These are phyloP conservation scores for Anethum foeniculum DNA, from an alignment of 140 eudicot genomes.

Conservation along the genomic window DNA sequence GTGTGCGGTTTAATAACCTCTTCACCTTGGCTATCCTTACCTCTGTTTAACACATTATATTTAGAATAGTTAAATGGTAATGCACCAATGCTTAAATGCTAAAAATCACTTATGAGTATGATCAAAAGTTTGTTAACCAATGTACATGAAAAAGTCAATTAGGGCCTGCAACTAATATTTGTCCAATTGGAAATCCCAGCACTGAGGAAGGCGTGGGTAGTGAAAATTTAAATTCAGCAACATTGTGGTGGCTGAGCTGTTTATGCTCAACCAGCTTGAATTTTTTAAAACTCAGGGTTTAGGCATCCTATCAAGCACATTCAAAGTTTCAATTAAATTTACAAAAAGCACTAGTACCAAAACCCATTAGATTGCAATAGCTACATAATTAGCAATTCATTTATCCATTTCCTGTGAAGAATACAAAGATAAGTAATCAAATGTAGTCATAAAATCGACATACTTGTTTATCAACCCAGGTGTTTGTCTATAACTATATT, in stretches of 20 bases:
- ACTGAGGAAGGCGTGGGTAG: constrained; percentile 53
- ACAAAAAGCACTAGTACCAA: not conserved
- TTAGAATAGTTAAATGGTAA: constrained; percentile 4
- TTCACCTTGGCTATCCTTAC: constrained; percentile 90
- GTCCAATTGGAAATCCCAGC: constrained; percentile 59
- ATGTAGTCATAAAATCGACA: not conserved
- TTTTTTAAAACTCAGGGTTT: constrained; percentile 39
- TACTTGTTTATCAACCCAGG: not conserved
- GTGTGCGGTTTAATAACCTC: constrained; percentile 87
- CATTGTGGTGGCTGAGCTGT: constrained; percentile 59
- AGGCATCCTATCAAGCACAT: constrained; percentile 30
- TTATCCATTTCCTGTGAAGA: not conserved
- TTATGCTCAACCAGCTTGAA: constrained; percentile 47
- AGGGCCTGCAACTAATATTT: constrained; percentile 50
- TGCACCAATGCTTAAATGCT: not conserved
- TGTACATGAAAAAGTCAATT: not conserved
- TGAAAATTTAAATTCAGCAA: constrained; percentile 49
- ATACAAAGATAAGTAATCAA: not conserved
- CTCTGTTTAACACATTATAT: constrained; percentile 29
- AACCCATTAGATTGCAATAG: not conserved
- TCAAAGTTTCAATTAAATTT: not conserved
- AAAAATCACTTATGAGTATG: not conserved
- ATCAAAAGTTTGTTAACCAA: not conserved
- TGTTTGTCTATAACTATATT: not conserved
- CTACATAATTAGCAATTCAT: not conserved